Evolutionary conservation across 2,329 filamentous ascomycete genomes (phyloP), one percentile per base, ranked within the genome.

Genomic region (Colletotrichum paranaense): DNA sequence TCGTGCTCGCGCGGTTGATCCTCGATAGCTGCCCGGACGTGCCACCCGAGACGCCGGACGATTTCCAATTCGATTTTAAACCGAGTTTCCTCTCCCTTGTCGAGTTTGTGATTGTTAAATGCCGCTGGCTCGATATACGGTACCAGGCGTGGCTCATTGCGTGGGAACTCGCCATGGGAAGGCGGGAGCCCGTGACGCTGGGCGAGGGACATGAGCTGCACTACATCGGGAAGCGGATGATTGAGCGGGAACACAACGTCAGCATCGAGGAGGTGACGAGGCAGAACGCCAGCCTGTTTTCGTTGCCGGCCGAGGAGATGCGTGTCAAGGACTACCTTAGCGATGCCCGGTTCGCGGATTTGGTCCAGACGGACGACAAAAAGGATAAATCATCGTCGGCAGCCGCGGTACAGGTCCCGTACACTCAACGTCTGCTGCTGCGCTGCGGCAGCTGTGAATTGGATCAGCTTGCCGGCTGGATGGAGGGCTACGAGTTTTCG

Each of bases 241-340:
- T 73, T 0, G 67, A 70, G 67, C 16, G 35, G 19, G 70, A 73
- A 16, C 70, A 73, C 32, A 73, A 73, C 55, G 70, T 42, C 55
- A 65, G 53, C 7, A 73, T 73, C 5, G 67, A 65, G 19, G 67
- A 73, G 30, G 55, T 73, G 0, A 70, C 42, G 14, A 42, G 32
- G 0, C 42, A 70, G 11, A 73, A 65, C 32, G 70, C 70, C 7
- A 46, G 30, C 3, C 56, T 70, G 5, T 73, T 73, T 35, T 73
- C 70, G n/a, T 30, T 73, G n/a, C 70, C 70, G 46, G 67, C 70
- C 5, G 70, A 73, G 22, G 70, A 73, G 60, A 73, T 73, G 70
- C 70, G 70, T 22, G 67, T 73, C n/a, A 70, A 53, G 22, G 70
- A 73, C 26, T 73, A 66, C 9, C 22, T 30, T 9, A 46, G 28